These are phyloP conservation scores for Mortierella sp. DNA, from an alignment of 371 early-diverging fungal species.

Conservation along the genomic window DNA sequence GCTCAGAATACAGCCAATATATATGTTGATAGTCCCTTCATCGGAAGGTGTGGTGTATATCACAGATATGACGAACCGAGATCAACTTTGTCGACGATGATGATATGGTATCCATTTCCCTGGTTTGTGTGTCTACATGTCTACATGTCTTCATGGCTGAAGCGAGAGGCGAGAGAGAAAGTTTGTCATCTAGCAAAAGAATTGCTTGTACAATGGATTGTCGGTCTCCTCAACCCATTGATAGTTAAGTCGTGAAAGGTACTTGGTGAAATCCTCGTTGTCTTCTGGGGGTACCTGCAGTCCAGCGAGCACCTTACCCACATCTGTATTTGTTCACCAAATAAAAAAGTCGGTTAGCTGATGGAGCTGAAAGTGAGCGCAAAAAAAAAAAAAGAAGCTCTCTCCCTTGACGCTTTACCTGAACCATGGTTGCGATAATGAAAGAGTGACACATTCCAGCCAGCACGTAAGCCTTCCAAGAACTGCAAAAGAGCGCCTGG, in stretches of 20 bases:
- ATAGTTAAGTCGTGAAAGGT: conserved; percentile 80
- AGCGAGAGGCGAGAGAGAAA: too few species aligned
- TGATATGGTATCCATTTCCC: too few species aligned
- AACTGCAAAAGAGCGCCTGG: conserved; percentile 92
- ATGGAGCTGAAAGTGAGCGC: too few species aligned
- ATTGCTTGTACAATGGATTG: conserved; percentile 86
- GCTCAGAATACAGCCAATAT: too few species aligned
- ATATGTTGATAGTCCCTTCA: too few species aligned
- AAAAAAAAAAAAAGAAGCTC: conserved; percentile 5
- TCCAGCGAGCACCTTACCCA: conserved; percentile 92
- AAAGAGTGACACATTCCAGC: conserved; percentile 95
- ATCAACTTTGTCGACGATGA: too few species aligned
- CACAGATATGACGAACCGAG: too few species aligned
- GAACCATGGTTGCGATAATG: conserved; percentile 97
- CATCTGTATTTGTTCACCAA: conserved; percentile 64
- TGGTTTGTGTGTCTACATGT: too few species aligned
- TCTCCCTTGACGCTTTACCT: conserved; percentile 54
- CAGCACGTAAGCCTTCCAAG: conserved; percentile 74
- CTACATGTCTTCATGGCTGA: too few species aligned
- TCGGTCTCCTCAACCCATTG: conserved; percentile 90
- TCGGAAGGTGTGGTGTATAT: too few species aligned
- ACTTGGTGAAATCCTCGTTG: conserved; percentile 69
- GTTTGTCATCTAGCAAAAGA: conserved; percentile 58
- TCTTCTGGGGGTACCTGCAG: conserved; percentile 87
- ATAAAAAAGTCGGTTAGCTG: too few species aligned